Evolutionary conservation across 495 filamentous ascomycete genomes (phyloP).

Genomic region (Hypoxylon perforatum): DNA sequence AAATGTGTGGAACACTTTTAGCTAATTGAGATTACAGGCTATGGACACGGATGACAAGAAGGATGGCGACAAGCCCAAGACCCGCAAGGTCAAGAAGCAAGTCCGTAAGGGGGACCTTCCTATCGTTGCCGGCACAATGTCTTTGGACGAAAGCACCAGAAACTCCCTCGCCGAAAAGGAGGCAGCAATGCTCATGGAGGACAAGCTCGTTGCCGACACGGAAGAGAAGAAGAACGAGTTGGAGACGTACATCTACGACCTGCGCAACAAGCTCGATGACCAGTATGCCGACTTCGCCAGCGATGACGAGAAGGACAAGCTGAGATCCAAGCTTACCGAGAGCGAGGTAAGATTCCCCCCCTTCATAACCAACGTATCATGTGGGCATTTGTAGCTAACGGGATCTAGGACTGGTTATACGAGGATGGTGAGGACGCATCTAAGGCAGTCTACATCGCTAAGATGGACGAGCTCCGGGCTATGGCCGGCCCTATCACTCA

Average conservation of each 20-base stretch:
- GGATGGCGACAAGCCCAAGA: constrained; percentile 86
- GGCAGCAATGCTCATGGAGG: constrained; percentile 91
- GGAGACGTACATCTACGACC: constrained; percentile 95
- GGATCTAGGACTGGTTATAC: constrained; percentile 91
- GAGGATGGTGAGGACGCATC: constrained; percentile 96
- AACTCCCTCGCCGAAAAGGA: constrained; percentile 79
- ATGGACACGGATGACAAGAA: constrained; percentile 89
- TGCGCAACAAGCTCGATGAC: constrained; percentile 92
- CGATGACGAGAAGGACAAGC: constrained; percentile 91
- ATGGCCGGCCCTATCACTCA: constrained; percentile 92
- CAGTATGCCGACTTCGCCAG: constrained; percentile 87
- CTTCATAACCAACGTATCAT: background rate
- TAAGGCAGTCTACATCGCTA: constrained; percentile 90
- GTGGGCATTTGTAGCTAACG: constrained; percentile 22
- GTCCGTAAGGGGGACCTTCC: constrained; percentile 97
- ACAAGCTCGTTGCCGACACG: constrained; percentile 97
- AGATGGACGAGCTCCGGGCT: constrained; percentile 95
- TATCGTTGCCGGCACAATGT: constrained; percentile 82
- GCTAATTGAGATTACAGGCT: constrained; percentile 65
- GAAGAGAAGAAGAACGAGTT: constrained; percentile 99
- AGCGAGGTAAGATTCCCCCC: constrained; percentile 76
- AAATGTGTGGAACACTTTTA: background rate
- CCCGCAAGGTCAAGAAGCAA: constrained; percentile 98
- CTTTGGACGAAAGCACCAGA: constrained; percentile 76
- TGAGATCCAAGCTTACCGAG: constrained; percentile 80